Conservation (phyloP, 2,329 filamentous ascomycete genomes). For the Corynespora cassiicola region DNA sequence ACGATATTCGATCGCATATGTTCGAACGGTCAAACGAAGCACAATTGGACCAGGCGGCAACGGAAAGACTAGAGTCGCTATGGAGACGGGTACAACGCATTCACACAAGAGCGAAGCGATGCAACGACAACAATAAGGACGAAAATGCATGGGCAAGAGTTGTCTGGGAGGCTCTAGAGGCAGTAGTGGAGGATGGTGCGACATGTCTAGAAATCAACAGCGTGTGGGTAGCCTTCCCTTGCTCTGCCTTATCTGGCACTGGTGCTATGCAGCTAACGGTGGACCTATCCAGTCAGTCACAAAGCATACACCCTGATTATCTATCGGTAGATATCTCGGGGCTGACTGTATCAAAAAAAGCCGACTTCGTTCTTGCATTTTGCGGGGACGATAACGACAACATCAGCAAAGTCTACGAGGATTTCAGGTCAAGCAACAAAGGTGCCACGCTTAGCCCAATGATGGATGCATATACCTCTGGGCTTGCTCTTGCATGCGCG, state of each 20-base stretch:
- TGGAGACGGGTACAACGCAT: constrained; percentile 3
- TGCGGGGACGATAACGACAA: background rate
- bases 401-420: background rate
- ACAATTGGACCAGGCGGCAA: background rate
- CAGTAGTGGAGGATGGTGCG: background rate
- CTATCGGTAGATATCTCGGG: background rate
- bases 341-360: constrained; percentile 1
- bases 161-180: constrained; percentile 2
- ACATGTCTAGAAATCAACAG: constrained; percentile 2
- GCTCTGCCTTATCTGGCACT: background rate
- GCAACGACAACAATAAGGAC: constrained; percentile 6
- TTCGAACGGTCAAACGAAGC: constrained; percentile 2
- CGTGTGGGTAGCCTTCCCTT: background rate
- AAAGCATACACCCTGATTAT: constrained; percentile 1
- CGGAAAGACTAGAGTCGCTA: constrained; percentile 1
- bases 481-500: constrained; percentile 1
- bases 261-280: too few species aligned
- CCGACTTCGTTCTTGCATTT: constrained; percentile 2
- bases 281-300: background rate
- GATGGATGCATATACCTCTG: constrained; percentile 1
- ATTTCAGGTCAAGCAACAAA: constrained; percentile 1
- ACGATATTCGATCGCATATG: background rate
- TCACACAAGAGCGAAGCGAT: constrained; percentile 4
- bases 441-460: constrained; percentile 1
- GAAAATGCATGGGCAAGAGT: constrained; percentile 4